Conservation (phyloP, 208 protist species). For the Leishmania aethiopica region DNA sequence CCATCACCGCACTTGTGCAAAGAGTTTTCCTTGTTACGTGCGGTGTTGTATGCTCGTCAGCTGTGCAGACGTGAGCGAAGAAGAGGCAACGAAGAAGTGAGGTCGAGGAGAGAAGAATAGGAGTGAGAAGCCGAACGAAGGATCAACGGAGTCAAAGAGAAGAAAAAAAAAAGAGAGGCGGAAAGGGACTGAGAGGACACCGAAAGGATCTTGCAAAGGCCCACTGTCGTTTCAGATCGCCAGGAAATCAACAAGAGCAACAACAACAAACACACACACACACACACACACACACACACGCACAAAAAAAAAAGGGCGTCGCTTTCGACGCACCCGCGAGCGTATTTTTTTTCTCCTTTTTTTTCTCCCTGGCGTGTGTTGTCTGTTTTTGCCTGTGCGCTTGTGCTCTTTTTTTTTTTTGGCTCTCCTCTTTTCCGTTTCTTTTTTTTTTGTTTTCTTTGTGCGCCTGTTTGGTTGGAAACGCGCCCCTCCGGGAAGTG, state of each 20-base stretch:
- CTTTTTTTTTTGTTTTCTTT: not conserved
- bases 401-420: not conserved
- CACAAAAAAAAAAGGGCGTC: not conserved
- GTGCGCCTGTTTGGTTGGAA: slow-evolving; percentile 6
- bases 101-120: slow-evolving; percentile 16
- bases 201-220: not conserved
- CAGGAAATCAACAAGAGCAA: not conserved
- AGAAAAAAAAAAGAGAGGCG: not conserved
- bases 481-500: not conserved
- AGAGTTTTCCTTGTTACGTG: not conserved
- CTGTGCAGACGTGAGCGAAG: slow-evolving; percentile 8
- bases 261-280: not conserved
- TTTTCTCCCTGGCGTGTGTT: not conserved
- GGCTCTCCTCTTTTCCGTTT: not conserved
- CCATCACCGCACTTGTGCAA: not conserved
- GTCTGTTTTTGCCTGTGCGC: not conserved
- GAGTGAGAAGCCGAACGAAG: slow-evolving; percentile 14
- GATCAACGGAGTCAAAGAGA: slow-evolving; percentile 4
- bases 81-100: not conserved
- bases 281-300: too few species aligned
- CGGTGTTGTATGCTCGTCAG: not conserved
- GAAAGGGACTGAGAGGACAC: not conserved
- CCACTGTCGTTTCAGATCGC: not conserved
- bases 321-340: not conserved
- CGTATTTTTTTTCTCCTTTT: not conserved